Conservation (phyloP, 148 eudicot genomes). For the Rhododendron ferrugineum region DNA sequence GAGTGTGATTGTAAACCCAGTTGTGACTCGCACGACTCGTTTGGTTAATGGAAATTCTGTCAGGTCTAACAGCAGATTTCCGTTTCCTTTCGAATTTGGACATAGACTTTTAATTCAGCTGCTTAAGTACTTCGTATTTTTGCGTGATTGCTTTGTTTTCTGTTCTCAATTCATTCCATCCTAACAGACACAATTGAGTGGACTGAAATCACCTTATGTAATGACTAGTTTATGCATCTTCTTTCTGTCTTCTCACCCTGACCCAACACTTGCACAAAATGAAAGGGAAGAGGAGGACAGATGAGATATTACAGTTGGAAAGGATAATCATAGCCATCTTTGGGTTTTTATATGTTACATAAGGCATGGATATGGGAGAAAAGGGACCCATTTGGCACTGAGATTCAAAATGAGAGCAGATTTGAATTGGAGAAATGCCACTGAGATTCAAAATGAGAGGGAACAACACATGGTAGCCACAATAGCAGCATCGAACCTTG, state of each 20-base stretch:
- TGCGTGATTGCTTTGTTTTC: neutral
- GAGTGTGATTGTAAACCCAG: neutral
- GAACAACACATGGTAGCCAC: slow-evolving; percentile 33
- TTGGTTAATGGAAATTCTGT: neutral
- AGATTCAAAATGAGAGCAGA: slow-evolving; percentile 5
- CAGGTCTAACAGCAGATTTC: neutral
- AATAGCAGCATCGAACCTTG: slow-evolving; percentile 20
- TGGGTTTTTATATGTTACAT: slow-evolving; percentile 3
- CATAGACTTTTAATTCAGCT: neutral
- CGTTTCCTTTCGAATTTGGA: neutral
- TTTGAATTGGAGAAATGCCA: slow-evolving; percentile 1
- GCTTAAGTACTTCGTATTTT: neutral
- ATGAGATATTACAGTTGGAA: slow-evolving; percentile 22
- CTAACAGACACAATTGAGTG: neutral
- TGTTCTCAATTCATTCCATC: neutral
- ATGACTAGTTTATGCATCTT: slow-evolving; percentile 1
- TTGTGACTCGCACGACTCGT: neutral
- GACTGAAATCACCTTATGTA: neutral
- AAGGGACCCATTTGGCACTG: slow-evolving; percentile 14
- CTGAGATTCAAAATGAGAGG: slow-evolving; percentile 2
- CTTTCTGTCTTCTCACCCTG: slow-evolving; percentile 16
- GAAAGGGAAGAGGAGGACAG: neutral
- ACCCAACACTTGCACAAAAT: neutral
- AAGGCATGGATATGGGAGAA: slow-evolving; percentile 6
- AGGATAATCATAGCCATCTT: slow-evolving; percentile 4